These are phyloP conservation scores for Schrenkiella parvula DNA, from an alignment of 345 rosid genomes.

Conservation along the genomic window DNA sequence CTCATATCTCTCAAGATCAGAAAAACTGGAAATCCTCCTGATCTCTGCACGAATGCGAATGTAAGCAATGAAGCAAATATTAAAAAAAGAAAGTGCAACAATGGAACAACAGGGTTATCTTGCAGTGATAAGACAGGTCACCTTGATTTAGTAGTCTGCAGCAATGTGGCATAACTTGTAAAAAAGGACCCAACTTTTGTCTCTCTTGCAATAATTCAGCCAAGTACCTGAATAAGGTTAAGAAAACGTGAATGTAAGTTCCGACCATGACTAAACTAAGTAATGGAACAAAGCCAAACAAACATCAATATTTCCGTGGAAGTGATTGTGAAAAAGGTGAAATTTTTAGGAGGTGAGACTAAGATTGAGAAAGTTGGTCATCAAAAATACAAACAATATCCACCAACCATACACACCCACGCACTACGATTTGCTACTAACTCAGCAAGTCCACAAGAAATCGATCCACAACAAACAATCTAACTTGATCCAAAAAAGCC, in stretches of 20 bases:
- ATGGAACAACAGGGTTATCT: neutral
- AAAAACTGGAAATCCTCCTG: conserved; percentile 56
- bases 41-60: conserved; percentile 54
- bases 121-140: conserved; percentile 5
- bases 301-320: neutral
- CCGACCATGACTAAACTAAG: neutral
- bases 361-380: conserved; percentile 13
- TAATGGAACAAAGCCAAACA: neutral
- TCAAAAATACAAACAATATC: neutral
- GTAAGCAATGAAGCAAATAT: neutral
- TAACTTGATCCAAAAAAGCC: conserved; percentile 8
- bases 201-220: conserved; percentile 82
- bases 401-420: neutral
- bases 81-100: neutral
- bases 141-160: conserved; percentile 82
- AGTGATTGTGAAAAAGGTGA: neutral
- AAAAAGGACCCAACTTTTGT: conserved; percentile 73
- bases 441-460: neutral
- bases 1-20: conserved; percentile 75
- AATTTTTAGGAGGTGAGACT: neutral
- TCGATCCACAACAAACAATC: neutral
- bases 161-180: conserved; percentile 67
- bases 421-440: neutral
- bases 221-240: conserved; percentile 55
- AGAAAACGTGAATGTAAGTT: neutral